Percentiles rank a stretch among this genome's conserved stretches.
phyloP scores from a whole-genome alignment of 306 rosid species.

The Malus orientalis region DNA sequence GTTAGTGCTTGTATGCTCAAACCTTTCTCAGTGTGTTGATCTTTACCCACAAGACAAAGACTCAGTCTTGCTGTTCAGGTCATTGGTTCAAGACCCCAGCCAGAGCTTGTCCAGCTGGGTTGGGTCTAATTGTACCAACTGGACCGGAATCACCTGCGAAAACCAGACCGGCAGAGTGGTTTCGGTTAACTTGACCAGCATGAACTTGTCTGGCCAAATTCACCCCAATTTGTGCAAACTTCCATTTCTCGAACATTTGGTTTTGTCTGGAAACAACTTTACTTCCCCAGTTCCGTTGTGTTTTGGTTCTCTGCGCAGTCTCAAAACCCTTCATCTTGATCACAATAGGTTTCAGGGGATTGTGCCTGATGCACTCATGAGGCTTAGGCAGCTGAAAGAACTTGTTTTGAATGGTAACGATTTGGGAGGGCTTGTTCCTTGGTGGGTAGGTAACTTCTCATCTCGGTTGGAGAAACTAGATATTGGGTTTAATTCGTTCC shows the following conservation, averaged over 20 bases:
- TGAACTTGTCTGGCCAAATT: conserved; percentile 76
- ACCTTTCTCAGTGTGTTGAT: conserved; percentile 38
- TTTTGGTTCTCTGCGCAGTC: conserved; percentile 47
- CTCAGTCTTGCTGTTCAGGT: conserved; percentile 47
- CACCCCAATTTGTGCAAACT: conserved; percentile 54
- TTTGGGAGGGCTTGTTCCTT: conserved; percentile 67
- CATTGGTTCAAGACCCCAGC: conserved; percentile 53
- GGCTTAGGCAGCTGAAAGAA: conserved; percentile 50
- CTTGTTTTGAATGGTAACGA: conserved; percentile 65
- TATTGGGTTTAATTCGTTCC: conserved; percentile 52
- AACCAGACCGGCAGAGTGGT: conserved; percentile 62
- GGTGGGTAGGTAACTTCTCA: conserved; percentile 88
- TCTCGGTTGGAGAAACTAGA: conserved; percentile 52
- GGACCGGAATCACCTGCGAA: conserved; percentile 77
- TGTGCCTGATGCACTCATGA: conserved; percentile 57
- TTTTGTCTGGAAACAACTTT: conserved; percentile 63
- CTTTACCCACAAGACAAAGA: conserved; percentile 59
- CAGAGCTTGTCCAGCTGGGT: conserved; percentile 68
- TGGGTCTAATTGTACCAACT: conserved; percentile 62
- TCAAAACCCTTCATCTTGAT: conserved; percentile 55
- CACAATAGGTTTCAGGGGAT: conserved; percentile 59
- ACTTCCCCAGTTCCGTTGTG: conserved; percentile 53
- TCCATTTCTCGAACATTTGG: conserved; percentile 42
- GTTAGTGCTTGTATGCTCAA: conserved; percentile 28
- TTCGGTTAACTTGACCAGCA: conserved; percentile 45